Percentiles rank a stretch among this genome's conserved stretches.
These are phyloP conservation scores for Daldinia sp. DNA, from an alignment of 2,329 filamentous ascomycete species.

Conservation along the genomic window DNA sequence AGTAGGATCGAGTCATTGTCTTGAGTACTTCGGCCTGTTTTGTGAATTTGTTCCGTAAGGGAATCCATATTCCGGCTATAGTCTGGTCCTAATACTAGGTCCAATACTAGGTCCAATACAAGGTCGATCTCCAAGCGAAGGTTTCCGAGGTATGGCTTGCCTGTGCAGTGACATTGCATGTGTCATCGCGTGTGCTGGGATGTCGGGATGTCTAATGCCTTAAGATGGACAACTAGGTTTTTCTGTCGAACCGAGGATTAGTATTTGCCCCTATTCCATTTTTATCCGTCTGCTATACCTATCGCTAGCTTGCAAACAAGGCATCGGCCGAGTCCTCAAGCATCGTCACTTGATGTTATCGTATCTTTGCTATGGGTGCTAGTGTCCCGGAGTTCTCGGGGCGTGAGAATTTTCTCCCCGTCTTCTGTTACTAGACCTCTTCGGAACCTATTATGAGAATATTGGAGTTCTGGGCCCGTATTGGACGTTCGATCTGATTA, in stretches of 20 bases:
- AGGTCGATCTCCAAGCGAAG: constrained; percentile 1
- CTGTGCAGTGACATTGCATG: constrained; percentile 6
- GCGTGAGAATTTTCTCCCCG: constrained; percentile 7
- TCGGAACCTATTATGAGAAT: constrained; percentile 14
- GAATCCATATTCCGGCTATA: constrained; percentile 18
- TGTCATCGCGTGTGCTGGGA: constrained; percentile 17
- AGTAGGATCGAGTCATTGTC: constrained; percentile 4
- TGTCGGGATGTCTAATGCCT: not conserved
- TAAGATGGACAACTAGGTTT: not conserved
- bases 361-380: not conserved
- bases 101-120: not conserved
- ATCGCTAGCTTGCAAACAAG: constrained; percentile 9
- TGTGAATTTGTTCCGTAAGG: constrained; percentile 12
- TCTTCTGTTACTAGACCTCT: not conserved
- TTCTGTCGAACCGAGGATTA: not conserved
- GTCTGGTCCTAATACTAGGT: constrained; percentile 5
- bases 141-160: constrained; percentile 17
- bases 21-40: constrained; percentile 12
- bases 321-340: not conserved
- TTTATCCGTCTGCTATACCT: not conserved
- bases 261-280: constrained; percentile 1
- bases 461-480: constrained; percentile 8
- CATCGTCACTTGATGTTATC: constrained; percentile 1
- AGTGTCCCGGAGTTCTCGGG: not conserved
- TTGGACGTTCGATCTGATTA: constrained; percentile 36